phyloP scores from a whole-genome alignment of 108 stramenopile genomes.

The Tribonema minus region DNA sequence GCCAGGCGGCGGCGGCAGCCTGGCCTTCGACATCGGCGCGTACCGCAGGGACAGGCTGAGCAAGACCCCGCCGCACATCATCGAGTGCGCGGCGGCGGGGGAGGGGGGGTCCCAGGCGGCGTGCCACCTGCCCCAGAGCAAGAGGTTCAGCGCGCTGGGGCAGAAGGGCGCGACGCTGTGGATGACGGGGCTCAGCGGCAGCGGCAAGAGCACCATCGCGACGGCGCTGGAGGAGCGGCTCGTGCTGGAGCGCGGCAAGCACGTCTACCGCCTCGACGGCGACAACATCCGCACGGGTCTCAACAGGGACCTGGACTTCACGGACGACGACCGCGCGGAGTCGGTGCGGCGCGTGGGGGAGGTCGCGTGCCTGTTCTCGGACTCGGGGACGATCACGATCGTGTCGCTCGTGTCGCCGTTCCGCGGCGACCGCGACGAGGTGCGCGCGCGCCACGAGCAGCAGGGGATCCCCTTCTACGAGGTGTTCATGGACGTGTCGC shows the following conservation, averaged over 20 bases:
- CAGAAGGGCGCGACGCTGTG: conserved; percentile 95
- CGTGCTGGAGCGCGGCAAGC: conserved; percentile 85
- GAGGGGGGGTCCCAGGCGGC: conserved; percentile 76
- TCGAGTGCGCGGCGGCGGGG: conserved; percentile 85
- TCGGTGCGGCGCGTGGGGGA: conserved; percentile 90
- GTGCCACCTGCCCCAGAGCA: conserved; percentile 78
- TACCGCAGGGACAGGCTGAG: conserved; percentile 71
- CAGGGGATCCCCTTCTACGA: conserved; percentile 96
- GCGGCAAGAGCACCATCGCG: conserved; percentile 96
- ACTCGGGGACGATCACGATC: conserved; percentile 89
- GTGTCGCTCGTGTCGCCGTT: conserved; percentile 93
- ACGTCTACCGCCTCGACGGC: conserved; percentile 93
- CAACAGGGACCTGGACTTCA: conserved; percentile 81
- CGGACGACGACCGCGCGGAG: conserved; percentile 89
- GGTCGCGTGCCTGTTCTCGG: conserved; percentile 87
- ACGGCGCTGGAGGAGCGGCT: conserved; percentile 89
- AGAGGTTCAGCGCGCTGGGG: conserved; percentile 77
- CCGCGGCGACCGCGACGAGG: conserved; percentile 81
- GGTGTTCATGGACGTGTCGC: conserved; percentile 94
- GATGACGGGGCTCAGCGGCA: conserved; percentile 94
- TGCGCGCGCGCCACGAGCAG: conserved; percentile 87
- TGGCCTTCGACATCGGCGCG: conserved; percentile 65
- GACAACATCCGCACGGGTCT: conserved; percentile 73
- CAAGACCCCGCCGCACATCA: conserved; percentile 89
- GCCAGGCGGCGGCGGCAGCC: neutral